Base-by-base conservation (phyloP, 805 yeast species). In the Wickerhamomyces chambardii region DNA sequence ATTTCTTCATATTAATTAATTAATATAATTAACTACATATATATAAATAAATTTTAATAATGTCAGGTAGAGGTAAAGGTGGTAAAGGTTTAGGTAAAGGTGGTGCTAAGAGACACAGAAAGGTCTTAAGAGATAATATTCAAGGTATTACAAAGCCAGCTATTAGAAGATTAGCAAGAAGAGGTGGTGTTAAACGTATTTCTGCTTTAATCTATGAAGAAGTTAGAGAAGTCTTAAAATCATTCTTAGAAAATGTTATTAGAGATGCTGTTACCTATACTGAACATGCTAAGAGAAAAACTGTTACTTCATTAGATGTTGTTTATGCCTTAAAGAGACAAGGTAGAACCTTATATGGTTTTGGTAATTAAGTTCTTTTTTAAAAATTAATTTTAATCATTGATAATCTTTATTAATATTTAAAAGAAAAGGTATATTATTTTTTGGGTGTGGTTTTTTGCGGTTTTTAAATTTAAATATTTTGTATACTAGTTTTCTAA, bases 121-220 rank as follows among this genome's bases (percentile, higher is more conserved):
- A 89, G 85, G 85, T 90, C 70, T 77, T 89, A 51, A 89, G 97
- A 78, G 98, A 92, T 70, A 92, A 90, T 90, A 90, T 92, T 55
- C 97, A 89, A 73, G 98, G 98, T 78, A 90, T 90, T 65, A 90
- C 98, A 46, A 90, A 90, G 80, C 98, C 98, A 64, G 98, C 98
- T 62, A 90, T 90, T 64, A 87, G 98, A 78, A 90, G 98, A 85
- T 83, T 90, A 59, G 98, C 98, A 36, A 90, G 98, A 82, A 87
- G 98, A 85, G 98, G 98, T 75, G 98, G 98, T 89, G 98, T 90
- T 63, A 90, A 90, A 83, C 95, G 98, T 84, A 90, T 90, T 60
- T 90, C 97, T 46, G 97, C 95, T 66, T 75, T 89, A 64, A 90
- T 90, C 66, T 90, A 90, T 76, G 98, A 90, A 73, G 97, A 90